Base-by-base conservation (phyloP, 306 rosid genomes). In the Cucurbita maxima region DNA sequence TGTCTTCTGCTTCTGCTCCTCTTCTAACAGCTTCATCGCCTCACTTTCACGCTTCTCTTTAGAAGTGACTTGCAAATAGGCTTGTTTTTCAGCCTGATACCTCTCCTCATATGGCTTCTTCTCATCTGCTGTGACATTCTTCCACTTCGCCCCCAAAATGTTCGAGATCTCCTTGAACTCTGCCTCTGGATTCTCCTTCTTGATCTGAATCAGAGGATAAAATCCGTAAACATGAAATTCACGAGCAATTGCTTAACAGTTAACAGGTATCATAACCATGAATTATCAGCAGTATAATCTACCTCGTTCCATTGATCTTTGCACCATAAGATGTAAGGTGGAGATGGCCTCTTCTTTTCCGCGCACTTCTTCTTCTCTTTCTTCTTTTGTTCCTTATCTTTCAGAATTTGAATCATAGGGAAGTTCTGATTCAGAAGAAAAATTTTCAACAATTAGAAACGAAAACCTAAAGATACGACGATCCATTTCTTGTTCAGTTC, bases 221-320 rank as follows among this genome's bases (percentile, higher is more conserved):
- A 14, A 64, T 30, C 73, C 71, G 48, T 14, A 58, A n/a, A 13
- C 22, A 68, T 22, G 7, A 68, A 48, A 12, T 47, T 68, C 56
- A 7, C 3, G 5, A 10, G 18, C 3, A 5, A 11, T 19, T 19
- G 43, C 3, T 12, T 0, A 20, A 45, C 73, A 67, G 14, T 25
- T 48, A 48, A 48, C 5, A 48, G 4, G 12, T 43, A 48, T 48
- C 44, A 30, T 30, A 20, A 48, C 50, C 41, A 47, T 25, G 57
- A 25, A 25, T 7, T 20, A 47, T 40, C 34, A 51, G 51, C 7
- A 38, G 47, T 61, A 8, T 25, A 64, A 7, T 8, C 38, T 80
- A 93, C 98, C 92, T 94, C 90, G 68, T 52, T 85, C 97, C 97
- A 94, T 58, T 89, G 92, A 68, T 89, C 96, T 74, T 89, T 91